Evolutionary conservation across 2,329 filamentous ascomycete species (phyloP).

Genomic region (Colletotrichum brevisporum): DNA sequence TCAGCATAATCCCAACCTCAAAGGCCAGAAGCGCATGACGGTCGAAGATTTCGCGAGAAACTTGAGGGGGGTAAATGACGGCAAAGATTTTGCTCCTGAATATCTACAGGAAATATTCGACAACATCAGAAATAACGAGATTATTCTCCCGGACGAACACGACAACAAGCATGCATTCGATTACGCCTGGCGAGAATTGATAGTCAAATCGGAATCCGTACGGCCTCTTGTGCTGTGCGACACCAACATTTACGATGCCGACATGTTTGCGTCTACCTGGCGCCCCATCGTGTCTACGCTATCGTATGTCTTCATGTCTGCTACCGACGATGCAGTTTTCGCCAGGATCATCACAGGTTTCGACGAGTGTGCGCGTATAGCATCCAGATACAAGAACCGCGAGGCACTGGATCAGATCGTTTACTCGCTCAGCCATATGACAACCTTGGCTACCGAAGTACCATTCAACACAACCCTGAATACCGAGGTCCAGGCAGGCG

Average conservation of each 20-base stretch:
- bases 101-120: conserved; percentile 91
- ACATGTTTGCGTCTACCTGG: conserved; percentile 98
- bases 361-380: conserved; percentile 95
- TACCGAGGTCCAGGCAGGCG: conserved; percentile 93
- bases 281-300: conserved; percentile 93
- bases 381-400: conserved; percentile 83
- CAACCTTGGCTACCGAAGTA: conserved; percentile 82
- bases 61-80: conserved; percentile 89
- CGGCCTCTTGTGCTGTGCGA: conserved; percentile 83
- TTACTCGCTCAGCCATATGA: conserved; percentile 90
- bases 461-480: conserved; percentile 90
- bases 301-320: conserved; percentile 99
- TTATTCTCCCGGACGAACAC: conserved; percentile 96
- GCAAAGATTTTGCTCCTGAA: conserved; percentile 85
- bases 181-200: conserved; percentile 95
- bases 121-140: conserved; percentile 92
- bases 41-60: conserved; percentile 87
- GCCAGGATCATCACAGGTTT: conserved; percentile 94
- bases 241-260: conserved; percentile 95
- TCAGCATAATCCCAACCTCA: conserved; percentile 94
- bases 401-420: conserved; percentile 95
- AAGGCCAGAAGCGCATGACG: conserved; percentile 84
- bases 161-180: conserved; percentile 97
- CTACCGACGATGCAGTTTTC: conserved; percentile 95
- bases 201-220: conserved; percentile 85